Conservation (phyloP, 768 basidiomycete species). For the Arthromyces matolae region DNA sequence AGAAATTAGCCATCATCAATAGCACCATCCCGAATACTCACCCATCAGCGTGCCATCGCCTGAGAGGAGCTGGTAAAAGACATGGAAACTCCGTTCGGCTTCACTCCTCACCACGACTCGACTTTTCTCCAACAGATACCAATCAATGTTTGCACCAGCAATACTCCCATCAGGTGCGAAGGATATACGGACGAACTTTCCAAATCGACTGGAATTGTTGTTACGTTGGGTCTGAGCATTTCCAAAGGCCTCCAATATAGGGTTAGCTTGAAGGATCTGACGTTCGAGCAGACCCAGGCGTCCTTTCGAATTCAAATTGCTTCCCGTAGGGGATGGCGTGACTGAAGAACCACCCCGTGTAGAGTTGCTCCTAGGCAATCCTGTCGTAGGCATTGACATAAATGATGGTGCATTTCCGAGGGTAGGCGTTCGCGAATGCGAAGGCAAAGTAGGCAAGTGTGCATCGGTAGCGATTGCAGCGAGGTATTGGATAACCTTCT, state of each 20-base stretch:
- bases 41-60: constrained; percentile 71
- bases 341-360: constrained; percentile 52
- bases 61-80: constrained; percentile 92
- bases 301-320: constrained; percentile 58
- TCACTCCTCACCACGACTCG: constrained; percentile 85
- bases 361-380: constrained; percentile 65
- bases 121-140: constrained; percentile 98
- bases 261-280: constrained; percentile 97
- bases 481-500: constrained; percentile 99
- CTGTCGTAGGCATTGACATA: constrained; percentile 56
- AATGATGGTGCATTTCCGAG: constrained; percentile 46
- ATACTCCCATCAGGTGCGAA: constrained; percentile 93
- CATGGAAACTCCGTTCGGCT: constrained; percentile 92
- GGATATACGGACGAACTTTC: constrained; percentile 95
- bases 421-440: constrained; percentile 68
- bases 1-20: too few species aligned
- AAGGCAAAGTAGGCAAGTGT: constrained; percentile 48
- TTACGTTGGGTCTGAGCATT: constrained; percentile 98
- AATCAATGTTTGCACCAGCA: constrained; percentile 96
- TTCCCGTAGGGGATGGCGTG: constrained; percentile 42
- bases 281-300: constrained; percentile 87
- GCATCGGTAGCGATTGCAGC: constrained; percentile 92
- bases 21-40: constrained; percentile 25
- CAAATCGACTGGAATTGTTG: constrained; percentile 98
- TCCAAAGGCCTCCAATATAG: constrained; percentile 95